Conservation (phyloP, 257 asterid species). For the Solanum etuberosum region DNA sequence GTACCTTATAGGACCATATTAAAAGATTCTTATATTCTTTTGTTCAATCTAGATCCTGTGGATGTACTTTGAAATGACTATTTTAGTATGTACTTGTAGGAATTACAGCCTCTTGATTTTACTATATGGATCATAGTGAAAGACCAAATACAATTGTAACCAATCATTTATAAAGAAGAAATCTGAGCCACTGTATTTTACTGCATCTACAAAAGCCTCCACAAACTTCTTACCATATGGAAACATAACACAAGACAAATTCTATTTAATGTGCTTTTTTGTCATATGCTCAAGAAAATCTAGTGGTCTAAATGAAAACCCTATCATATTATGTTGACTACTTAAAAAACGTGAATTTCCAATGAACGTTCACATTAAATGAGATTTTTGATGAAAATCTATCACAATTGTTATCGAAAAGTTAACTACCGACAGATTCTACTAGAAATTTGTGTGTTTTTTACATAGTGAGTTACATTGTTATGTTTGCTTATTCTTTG, state of each 20-base stretch:
- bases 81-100: not conserved
- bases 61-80: not conserved
- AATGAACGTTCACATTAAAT: not conserved
- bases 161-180: not conserved
- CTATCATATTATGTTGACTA: not conserved
- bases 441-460: not conserved
- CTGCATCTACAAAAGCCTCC: not conserved
- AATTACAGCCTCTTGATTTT: not conserved
- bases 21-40: not conserved
- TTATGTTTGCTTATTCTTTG: no score
- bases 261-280: not conserved
- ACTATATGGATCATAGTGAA: not conserved
- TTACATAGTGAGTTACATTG: not conserved
- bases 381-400: not conserved
- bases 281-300: not conserved
- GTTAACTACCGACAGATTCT: accelerated
- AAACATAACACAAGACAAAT: not conserved
- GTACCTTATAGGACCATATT: not conserved
- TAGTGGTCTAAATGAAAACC: not conserved
- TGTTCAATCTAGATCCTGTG: not conserved
- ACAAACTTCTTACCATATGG: not conserved
- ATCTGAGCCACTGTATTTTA: not conserved
- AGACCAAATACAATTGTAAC: not conserved
- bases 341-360: not conserved
- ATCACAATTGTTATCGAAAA: not conserved